These are phyloP conservation scores for Jamesozyma rosinii DNA, from an alignment of 805 yeast species.

Conservation along the genomic window DNA sequence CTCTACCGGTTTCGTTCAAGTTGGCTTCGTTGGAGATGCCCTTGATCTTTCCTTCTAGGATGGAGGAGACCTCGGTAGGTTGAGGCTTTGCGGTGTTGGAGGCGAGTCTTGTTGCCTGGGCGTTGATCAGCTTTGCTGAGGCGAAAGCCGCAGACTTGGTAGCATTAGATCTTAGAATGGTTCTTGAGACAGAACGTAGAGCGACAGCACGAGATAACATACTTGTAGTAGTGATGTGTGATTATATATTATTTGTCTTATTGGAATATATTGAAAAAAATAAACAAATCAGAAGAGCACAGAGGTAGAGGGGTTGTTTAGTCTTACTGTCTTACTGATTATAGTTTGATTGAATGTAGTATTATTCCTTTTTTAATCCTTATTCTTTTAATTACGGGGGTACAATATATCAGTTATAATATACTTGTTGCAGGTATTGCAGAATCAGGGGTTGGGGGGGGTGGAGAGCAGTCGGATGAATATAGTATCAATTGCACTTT, in stretches of 20 bases:
- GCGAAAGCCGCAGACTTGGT: slow-evolving; percentile 53
- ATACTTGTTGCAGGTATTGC: no score
- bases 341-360: background rate
- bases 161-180: slow-evolving; percentile 62
- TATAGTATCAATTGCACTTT: background rate
- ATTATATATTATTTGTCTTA: no score
- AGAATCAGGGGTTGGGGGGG: background rate
- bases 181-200: slow-evolving; percentile 77
- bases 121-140: slow-evolving; percentile 34
- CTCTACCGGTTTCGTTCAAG: slow-evolving; percentile 99
- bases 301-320: background rate
- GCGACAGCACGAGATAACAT: slow-evolving; percentile 83
- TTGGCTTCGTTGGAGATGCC: slow-evolving; percentile 96
- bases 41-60: slow-evolving; percentile 98
- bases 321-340: background rate
- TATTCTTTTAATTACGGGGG: background rate
- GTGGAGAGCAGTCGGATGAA: background rate
- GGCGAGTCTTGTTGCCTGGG: slow-evolving; percentile 52
- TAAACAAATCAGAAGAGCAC: no score
- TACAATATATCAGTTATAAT: no score
- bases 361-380: no score
- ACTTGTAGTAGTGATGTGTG: slow-evolving; percentile 13
- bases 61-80: slow-evolving; percentile 98
- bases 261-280: background rate
- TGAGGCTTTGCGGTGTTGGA: slow-evolving; percentile 79